phyloP scores from a whole-genome alignment of 768 basidiomycete genomes.

The Termitomyces sp. region DNA sequence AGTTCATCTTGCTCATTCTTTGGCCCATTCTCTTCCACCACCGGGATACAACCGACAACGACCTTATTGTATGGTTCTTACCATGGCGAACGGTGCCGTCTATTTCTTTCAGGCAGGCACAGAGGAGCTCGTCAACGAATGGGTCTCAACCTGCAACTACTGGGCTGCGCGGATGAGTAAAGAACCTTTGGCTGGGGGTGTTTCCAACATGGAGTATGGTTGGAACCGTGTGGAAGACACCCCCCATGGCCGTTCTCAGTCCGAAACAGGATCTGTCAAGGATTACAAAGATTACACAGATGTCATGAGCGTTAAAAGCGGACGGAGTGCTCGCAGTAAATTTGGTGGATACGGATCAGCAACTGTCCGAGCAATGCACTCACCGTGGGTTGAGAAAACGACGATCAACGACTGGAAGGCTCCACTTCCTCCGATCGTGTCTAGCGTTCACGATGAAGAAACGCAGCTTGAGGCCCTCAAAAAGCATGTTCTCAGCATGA shows the following conservation, averaged over 20 bases:
- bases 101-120: slow-evolving; percentile 99
- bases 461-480: slow-evolving; percentile 85
- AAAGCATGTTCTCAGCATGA: slow-evolving; percentile 74
- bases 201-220: slow-evolving; percentile 99
- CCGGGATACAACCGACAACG: slow-evolving; percentile 91
- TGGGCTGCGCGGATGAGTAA: slow-evolving; percentile 97
- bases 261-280: slow-evolving; percentile 51
- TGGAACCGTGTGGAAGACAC: slow-evolving; percentile 80
- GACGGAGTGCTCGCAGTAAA: slow-evolving; percentile 69
- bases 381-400: slow-evolving; percentile 75
- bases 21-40: slow-evolving; percentile 83
- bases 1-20: slow-evolving; percentile 80
- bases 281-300: slow-evolving; percentile 56
- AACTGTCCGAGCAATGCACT: slow-evolving; percentile 60
- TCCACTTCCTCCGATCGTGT: slow-evolving; percentile 77
- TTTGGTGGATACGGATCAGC: slow-evolving; percentile 62
- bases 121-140: slow-evolving; percentile 97
- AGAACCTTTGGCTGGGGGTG: slow-evolving; percentile 92
- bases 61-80: slow-evolving; percentile 93
- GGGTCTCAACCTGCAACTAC: slow-evolving; percentile 99
- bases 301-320: slow-evolving; percentile 70
- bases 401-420: slow-evolving; percentile 94
- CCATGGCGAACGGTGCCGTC: slow-evolving; percentile 83
- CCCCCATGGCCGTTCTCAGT: slow-evolving; percentile 47
- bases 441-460: slow-evolving; percentile 90